These are phyloP conservation scores for Sextonia rubra DNA, from an alignment of 164 flowering plant genomes.

Conservation along the genomic window DNA sequence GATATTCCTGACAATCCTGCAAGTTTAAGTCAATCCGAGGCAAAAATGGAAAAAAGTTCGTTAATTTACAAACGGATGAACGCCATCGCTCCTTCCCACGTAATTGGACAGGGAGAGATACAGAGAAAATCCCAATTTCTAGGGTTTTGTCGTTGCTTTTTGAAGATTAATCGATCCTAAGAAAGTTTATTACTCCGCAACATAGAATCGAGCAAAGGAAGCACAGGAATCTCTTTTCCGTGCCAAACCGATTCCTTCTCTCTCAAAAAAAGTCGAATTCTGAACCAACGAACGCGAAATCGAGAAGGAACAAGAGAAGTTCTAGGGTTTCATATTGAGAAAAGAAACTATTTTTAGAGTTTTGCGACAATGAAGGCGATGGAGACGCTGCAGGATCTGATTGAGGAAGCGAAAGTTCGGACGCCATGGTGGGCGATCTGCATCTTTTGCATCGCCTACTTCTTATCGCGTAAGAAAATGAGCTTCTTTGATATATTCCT, in stretches of 20 bases:
- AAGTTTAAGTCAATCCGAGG: too few species aligned
- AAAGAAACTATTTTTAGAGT: neutral
- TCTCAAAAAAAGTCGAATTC: neutral
- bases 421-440: slow-evolving; percentile 79
- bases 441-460: slow-evolving; percentile 61
- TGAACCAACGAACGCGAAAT: neutral
- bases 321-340: neutral
- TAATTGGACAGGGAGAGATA: neutral
- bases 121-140: neutral
- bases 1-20: too few species aligned
- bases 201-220: too few species aligned
- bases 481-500: too few species aligned
- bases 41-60: too few species aligned
- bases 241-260: neutral
- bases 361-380: slow-evolving; percentile 51
- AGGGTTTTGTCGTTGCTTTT: neutral
- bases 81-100: neutral
- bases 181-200: neutral
- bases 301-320: neutral
- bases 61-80: neutral
- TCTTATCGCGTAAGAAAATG: slow-evolving; percentile 54
- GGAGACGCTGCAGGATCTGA: slow-evolving; percentile 82
- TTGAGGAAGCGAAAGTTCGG: slow-evolving; percentile 83
- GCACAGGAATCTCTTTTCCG: neutral
- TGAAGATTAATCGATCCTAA: too few species aligned